Base-by-base conservation (phyloP, 1,284 basidiomycete species). In the Abortiporus biennis region DNA sequence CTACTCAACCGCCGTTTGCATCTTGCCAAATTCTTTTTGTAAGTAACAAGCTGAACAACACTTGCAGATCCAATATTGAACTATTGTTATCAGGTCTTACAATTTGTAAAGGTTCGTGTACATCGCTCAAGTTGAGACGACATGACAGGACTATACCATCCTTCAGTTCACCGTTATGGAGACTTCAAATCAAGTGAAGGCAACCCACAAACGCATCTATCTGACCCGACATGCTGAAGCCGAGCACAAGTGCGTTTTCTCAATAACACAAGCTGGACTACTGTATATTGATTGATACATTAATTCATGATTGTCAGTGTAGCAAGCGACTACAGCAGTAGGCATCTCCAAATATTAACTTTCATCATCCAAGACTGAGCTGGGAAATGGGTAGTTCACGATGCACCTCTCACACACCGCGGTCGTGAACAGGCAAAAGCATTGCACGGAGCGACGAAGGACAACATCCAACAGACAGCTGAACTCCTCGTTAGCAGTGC, bases 401-500 rank as follows among this genome's bases (percentile, higher is more conserved):
- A 61, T 37, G 54, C 59, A 2, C 57, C 52, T 2, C 47, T 61
- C 32, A 61, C 59, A 4, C 33, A 44, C 4, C 53, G 50, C 36
- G 42, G 56, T 47, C 47, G 53, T 56, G 3, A 66, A 32, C 65
- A 62, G 50, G 53, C 62, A 30, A 58, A 50, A 19, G 55, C 58
- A 8, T 52, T 56, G 40, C 44, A 54, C 40, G 49, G 32, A 46
- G 61, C 43, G 40, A 65, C 49, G 27, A 53, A 45, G 59, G 60
- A 47, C 54, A 62, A 40, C 56, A 52, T 62, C 31, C 62, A 63
- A 44, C 42, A 54, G 40, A 48, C 53, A 2, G 60, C 57, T 1
- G 56, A 62, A 16, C 58, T 63, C n/a, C 51, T 63, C 33, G 58
- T 62, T 20, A 53, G 58, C 16, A 62, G 60, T 44, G 54, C 47